phyloP scores from a whole-genome alignment of 1,284 basidiomycete species.

The Irpex sp. region DNA sequence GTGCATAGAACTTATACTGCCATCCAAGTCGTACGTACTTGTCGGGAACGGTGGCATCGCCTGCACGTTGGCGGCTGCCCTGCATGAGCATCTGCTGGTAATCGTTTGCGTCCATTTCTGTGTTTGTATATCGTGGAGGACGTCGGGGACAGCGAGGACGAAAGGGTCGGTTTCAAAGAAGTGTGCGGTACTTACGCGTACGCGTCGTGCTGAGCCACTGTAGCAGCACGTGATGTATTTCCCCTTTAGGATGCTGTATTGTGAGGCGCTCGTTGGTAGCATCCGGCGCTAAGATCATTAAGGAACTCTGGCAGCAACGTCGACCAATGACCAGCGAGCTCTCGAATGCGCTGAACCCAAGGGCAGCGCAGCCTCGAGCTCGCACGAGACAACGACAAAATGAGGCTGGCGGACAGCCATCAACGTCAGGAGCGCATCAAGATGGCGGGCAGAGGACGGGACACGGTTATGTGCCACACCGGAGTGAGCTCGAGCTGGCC shows the following conservation, averaged over 20 bases:
- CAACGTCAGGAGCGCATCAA: not conserved
- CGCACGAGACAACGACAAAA: slow-evolving; percentile 21
- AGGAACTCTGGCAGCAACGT: not conserved
- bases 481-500: slow-evolving; percentile 58
- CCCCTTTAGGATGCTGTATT: not conserved
- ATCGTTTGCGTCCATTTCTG: slow-evolving; percentile 15
- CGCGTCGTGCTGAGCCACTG: not conserved
- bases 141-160: slow-evolving; percentile 7
- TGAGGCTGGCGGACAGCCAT: not conserved
- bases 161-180: slow-evolving; percentile 1
- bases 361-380: slow-evolving; percentile 39
- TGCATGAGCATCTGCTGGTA: slow-evolving; percentile 56
- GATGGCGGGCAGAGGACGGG: not conserved
- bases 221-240: not conserved
- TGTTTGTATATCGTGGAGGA: slow-evolving; percentile 4
- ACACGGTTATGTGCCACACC: slow-evolving; percentile 34
- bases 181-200: not conserved
- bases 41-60: slow-evolving; percentile 62
- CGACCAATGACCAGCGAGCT: slow-evolving; percentile 54
- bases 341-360: slow-evolving; percentile 71
- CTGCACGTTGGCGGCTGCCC: slow-evolving; percentile 31
- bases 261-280: not conserved
- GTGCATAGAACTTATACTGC: not conserved
- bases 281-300: not conserved
- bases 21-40: slow-evolving; percentile 46